phyloP scores from a whole-genome alignment of 805 yeast species.

The Trichomonascus vanleenenianus region DNA sequence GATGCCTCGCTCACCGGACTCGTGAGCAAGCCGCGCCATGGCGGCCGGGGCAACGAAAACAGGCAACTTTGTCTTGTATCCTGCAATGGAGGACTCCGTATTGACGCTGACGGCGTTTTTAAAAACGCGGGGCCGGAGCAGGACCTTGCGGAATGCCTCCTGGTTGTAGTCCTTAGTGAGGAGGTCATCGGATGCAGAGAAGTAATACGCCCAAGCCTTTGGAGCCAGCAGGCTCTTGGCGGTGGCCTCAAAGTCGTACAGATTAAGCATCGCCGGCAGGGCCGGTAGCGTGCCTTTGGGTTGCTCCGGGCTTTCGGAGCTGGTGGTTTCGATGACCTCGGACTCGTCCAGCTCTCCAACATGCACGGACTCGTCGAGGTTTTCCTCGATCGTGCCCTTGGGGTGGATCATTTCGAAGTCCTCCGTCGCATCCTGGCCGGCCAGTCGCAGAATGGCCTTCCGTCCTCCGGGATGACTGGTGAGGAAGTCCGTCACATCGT shows the following conservation, averaged over 20 bases:
- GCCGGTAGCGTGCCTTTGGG: constrained; percentile 8
- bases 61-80: constrained; percentile 37
- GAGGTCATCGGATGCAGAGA: constrained; percentile 45
- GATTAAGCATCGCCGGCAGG: constrained; percentile 14
- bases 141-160: constrained; percentile 34
- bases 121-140: constrained; percentile 39
- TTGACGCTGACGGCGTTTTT: constrained; percentile 35
- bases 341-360: constrained; percentile 13
- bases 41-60: constrained; percentile 38
- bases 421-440: constrained; percentile 44
- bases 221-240: constrained; percentile 12
- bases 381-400: constrained; percentile 22
- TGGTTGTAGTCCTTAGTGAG: constrained; percentile 39
- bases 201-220: constrained; percentile 29
- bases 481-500: constrained; percentile 30
- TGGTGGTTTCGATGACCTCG: background rate
- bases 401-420: constrained; percentile 23
- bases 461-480: constrained; percentile 42
- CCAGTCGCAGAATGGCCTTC: constrained; percentile 35
- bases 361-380: constrained; percentile 2
- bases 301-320: background rate
- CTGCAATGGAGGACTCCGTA: constrained; percentile 41
- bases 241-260: constrained; percentile 16
- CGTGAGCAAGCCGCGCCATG: constrained; percentile 26
- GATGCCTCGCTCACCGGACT: constrained; percentile 29